These are phyloP conservation scores for Suillus cothurnatus DNA, from an alignment of 768 basidiomycete species.

Conservation along the genomic window DNA sequence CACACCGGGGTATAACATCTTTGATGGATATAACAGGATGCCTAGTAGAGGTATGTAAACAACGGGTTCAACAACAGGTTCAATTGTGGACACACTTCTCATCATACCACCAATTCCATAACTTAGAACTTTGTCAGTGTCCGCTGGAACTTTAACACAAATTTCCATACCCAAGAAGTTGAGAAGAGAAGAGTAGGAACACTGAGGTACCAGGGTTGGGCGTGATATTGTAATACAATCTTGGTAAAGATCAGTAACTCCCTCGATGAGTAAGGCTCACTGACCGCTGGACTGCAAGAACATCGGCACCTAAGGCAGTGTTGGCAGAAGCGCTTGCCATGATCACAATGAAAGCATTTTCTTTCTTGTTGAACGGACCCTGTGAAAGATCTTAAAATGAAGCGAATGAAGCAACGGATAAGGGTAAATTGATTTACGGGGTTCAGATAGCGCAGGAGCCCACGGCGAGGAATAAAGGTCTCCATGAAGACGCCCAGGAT, in stretches of 20 bases:
- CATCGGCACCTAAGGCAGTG: slow-evolving; percentile 50
- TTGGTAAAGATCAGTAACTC: not conserved
- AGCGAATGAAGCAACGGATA: not conserved
- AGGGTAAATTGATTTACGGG: slow-evolving; percentile 35
- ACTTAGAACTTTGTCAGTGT: not conserved
- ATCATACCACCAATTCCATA: slow-evolving; percentile 48
- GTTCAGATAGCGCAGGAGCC: slow-evolving; percentile 48
- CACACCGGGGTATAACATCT: slow-evolving; percentile 52
- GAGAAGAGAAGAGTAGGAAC: slow-evolving; percentile 35
- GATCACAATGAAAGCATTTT: slow-evolving; percentile 53
- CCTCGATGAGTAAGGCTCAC: not conserved
- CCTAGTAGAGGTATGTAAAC: slow-evolving; percentile 25
- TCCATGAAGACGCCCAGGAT: slow-evolving; percentile 46
- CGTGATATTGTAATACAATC: slow-evolving; percentile 47
- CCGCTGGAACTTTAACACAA: not conserved
- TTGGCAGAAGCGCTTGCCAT: slow-evolving; percentile 52
- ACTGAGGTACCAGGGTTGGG: slow-evolving; percentile 48
- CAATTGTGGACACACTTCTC: slow-evolving; percentile 33
- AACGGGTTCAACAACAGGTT: not conserved
- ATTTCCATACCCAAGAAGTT: slow-evolving; percentile 37
- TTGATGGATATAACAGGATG: slow-evolving; percentile 52
- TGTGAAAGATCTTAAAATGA: slow-evolving; percentile 20
- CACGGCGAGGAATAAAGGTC: slow-evolving; percentile 40
- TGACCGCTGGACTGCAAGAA: slow-evolving; percentile 46
- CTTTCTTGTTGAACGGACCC: slow-evolving; percentile 57